Base-by-base conservation (phyloP, 2,329 filamentous ascomycete species). In the Magnaporthales sp. region DNA sequence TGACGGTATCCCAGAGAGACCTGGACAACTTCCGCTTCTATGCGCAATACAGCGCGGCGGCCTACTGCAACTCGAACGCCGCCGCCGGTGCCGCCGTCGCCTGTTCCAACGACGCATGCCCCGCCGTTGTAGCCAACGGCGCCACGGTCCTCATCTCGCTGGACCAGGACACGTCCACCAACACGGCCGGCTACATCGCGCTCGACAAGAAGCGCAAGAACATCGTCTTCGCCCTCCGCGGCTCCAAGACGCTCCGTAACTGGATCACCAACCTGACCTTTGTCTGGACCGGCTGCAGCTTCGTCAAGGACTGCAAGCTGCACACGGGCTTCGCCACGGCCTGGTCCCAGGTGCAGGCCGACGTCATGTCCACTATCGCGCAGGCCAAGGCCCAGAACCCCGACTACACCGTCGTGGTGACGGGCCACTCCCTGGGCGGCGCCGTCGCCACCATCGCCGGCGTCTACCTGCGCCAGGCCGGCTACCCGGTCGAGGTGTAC, bases 351-450 rank as follows among this genome's bases (percentile, higher is more conserved):
- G 80, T 88, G 24, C 71, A 78, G 15, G 66, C 67, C 1, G 70
- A 72, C 4, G 80, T 84, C 19, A 70, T 83, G 7, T 69, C 72
- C 1, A 80, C 80, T 66, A 73, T 90, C 26, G 69, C 75, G 24
- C 67, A 74, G 1, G 84, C 85, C 3, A 74, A 73, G 56, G 71
- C 73, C 1, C 74, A 78, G 30, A 76, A 86, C 76, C 85, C 87
- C 0, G 69, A 68, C 63, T 89, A 83, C 78, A 74, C 74, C 62
- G 73, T 90, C 73, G 74, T 89, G 22, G 75, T 83, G n/a, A 87
- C 87, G 0, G 90, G 89, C 46, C 89, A 91, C 78, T 89, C 86
- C 10, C 84, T 92, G 4, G 89, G 89, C 63, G 89, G 80, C 29
- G 88, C 88, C 7, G 78, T 91, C 2, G 86, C 84, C 54, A 86